Base-by-base conservation (phyloP, 108 stramenopile genomes). In the Pseudonitzschia multistriata region DNA sequence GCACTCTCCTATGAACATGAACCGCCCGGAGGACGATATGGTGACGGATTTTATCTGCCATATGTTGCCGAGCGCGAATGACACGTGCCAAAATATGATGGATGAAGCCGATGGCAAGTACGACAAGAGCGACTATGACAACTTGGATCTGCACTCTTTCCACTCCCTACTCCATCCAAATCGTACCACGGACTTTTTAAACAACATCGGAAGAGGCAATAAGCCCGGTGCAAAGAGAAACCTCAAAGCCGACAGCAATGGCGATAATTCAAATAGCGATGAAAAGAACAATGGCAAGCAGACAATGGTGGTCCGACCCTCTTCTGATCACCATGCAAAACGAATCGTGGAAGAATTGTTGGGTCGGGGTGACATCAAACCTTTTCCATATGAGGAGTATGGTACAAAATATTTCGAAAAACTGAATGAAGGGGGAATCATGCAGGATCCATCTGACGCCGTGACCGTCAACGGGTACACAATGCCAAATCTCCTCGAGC, bases 1-100 rank as follows among this genome's bases (percentile, higher is more conserved):
- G 57, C 57, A 59, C 19, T 30, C 57, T 35, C 57, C 57, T 15
- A 59, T 59, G 57, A 59, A 59, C 29, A 13, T 14, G 57, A 59
- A 59, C 17, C 31, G 34, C 2, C 31, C 31, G 19, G n/a, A 35
- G 15, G 57, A 59, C 17, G 34, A 33, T 19, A 59, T 59, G 31
- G 31, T 59, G 5, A 59, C 57, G 13, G 31, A 59, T n/a, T 59
- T 59, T 59, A 33, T 59, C 34, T 59, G 57, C 19, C 29, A 59
- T 33, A 59, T 59, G 57, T n/a, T 59, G n/a, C 57, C 57, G 34
- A 33, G 17, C 19, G 57, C 57, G n/a, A 59, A 59, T 11, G 13
- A 59, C 14, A 59, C 57, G 13, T 59, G 57, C 29, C 31, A 15
- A 7, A 27, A 30, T 35, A 14, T 59, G n/a, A 35, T 6, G 57